Conservation (phyloP, 495 filamentous ascomycete species). For the Aspergillus heteromorphus region DNA sequence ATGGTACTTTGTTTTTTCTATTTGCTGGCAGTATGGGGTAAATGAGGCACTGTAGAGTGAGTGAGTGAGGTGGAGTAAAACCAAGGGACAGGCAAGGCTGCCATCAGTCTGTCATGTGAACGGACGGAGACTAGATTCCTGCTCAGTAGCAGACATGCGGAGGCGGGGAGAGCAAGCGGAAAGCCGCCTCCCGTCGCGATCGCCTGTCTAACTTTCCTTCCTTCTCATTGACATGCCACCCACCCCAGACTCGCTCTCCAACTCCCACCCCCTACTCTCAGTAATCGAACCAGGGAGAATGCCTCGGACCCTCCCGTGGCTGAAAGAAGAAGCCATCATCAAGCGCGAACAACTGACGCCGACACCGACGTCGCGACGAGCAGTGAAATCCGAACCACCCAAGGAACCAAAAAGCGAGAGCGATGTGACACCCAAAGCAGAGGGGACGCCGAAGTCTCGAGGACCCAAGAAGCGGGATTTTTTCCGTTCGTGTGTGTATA, state of each 20-base stretch:
- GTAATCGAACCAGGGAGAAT: constrained; percentile 17
- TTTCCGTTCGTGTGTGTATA: not conserved
- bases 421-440: not conserved
- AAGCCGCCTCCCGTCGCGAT: constrained; percentile 2
- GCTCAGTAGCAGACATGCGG: constrained; percentile 1
- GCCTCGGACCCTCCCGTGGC: constrained; percentile 44
- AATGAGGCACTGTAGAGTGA: too few species aligned
- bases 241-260: not conserved
- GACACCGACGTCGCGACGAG: not conserved
- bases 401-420: not conserved
- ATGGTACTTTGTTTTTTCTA: not conserved
- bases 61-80: not conserved
- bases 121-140: not conserved
- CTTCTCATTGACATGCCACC: not conserved
- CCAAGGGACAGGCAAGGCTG: not conserved
- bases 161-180: constrained; percentile 7
- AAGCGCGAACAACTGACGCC: not conserved
- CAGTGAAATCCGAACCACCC: constrained; percentile 5
- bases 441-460: not conserved
- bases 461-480: not conserved
- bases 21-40: too few species aligned
- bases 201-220: not conserved
- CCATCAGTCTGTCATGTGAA: not conserved
- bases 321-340: constrained; percentile 5
- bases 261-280: not conserved